Evolutionary conservation across 2,329 filamentous ascomycete genomes (phyloP).

Genomic region (Zymoseptoria brevis): DNA sequence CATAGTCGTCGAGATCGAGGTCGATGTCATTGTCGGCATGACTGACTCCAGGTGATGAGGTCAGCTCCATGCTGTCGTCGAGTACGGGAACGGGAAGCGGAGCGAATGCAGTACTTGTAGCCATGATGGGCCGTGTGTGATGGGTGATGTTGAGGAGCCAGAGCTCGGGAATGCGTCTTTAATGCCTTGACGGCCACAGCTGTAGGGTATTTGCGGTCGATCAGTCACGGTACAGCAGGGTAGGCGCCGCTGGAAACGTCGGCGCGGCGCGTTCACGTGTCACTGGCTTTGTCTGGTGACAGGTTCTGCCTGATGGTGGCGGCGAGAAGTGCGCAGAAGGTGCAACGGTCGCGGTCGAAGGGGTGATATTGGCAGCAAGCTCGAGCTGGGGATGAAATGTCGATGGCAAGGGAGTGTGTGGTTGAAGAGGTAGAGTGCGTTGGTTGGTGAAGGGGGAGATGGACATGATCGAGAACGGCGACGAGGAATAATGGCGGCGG

Average conservation of each 20-base stretch:
- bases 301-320: neutral
- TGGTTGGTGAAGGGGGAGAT: neutral
- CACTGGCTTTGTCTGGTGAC: neutral
- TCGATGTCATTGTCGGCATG: slow-evolving; percentile 46
- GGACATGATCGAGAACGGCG: neutral
- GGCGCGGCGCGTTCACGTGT: neutral
- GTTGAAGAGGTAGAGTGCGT: neutral
- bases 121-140: slow-evolving; percentile 11
- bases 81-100: slow-evolving; percentile 21
- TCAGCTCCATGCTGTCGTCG: slow-evolving; percentile 50
- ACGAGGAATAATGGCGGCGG: neutral
- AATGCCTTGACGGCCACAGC: neutral
- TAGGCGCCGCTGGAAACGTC: neutral
- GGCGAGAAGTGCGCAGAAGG: neutral
- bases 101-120: slow-evolving; percentile 19
- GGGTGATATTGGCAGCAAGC: neutral
- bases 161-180: slow-evolving; percentile 2
- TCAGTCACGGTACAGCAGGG: neutral
- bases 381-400: neutral
- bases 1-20: slow-evolving; percentile 49
- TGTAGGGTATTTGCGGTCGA: neutral
- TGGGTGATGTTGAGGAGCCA: slow-evolving; percentile 2
- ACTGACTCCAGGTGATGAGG: slow-evolving; percentile 39
- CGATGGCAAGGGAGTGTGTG: neutral
- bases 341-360: neutral